phyloP scores from a whole-genome alignment of 106 monocot species.

The Iris macrosiphon region DNA sequence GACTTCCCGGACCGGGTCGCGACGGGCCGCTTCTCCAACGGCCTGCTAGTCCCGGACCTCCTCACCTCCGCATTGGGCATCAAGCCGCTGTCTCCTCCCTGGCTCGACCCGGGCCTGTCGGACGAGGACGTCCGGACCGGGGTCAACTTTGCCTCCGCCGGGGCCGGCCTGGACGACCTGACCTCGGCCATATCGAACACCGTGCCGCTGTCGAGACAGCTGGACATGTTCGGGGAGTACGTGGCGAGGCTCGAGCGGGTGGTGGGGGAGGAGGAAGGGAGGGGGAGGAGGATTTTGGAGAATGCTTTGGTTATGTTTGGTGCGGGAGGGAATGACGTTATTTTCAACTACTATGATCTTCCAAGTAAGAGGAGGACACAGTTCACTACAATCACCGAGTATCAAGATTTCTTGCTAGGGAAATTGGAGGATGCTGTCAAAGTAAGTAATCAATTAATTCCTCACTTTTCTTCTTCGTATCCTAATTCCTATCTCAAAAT shows the following conservation, averaged over 20 bases:
- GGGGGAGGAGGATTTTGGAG: constrained; percentile 11
- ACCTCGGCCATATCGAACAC: constrained; percentile 12
- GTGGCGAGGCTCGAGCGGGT: constrained; percentile 8
- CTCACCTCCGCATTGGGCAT: constrained; percentile 12
- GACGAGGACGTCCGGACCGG: constrained; percentile 18
- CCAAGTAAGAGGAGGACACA: background rate
- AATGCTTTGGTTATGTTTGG: constrained; percentile 23
- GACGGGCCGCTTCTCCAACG: constrained; percentile 32
- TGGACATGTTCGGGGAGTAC: constrained; percentile 22
- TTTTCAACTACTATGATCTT: constrained; percentile 3
- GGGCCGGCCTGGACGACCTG: constrained; percentile 27
- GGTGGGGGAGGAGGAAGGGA: constrained; percentile 18
- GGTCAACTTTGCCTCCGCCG: constrained; percentile 41
- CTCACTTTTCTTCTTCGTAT: too few relatives aligned
- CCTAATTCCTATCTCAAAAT: too few relatives aligned
- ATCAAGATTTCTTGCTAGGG: background rate
- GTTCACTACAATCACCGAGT: background rate
- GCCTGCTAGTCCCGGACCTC: constrained; percentile 31
- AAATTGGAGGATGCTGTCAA: background rate
- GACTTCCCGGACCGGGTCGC: constrained; percentile 23
- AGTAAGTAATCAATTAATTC: too few relatives aligned
- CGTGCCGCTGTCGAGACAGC: constrained; percentile 19
- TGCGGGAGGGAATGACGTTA: constrained; percentile 29
- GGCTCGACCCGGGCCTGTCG: constrained; percentile 15
- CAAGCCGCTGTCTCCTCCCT: constrained; percentile 18